A percentile compares a stretch with the other conserved stretches of the same genome.
phyloP scores from a whole-genome alignment of 352 stramenopile species.

The Pythium phragmitis region DNA sequence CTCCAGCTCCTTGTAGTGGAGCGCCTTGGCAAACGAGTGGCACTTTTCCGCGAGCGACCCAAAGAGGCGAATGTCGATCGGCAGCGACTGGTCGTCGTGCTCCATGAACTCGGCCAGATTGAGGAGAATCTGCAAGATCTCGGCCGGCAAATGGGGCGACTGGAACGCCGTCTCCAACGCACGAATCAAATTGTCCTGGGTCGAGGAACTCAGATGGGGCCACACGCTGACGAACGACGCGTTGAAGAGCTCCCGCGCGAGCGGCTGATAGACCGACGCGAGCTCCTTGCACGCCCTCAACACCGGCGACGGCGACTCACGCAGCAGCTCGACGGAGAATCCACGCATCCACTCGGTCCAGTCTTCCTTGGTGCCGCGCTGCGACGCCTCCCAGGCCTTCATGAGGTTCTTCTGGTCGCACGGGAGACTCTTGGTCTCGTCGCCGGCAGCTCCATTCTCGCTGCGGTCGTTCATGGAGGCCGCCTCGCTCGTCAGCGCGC shows the following conservation, averaged over 20 bases:
- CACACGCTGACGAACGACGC: slow-evolving; percentile 99
- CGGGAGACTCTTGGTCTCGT: slow-evolving; percentile 77
- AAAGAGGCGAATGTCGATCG: slow-evolving; percentile 97
- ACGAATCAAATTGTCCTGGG: slow-evolving; percentile 92
- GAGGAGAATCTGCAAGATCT: slow-evolving; percentile 98
- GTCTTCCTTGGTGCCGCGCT: slow-evolving; percentile 90
- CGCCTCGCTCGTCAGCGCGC: slow-evolving; percentile 8
- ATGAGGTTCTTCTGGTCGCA: slow-evolving; percentile 84
- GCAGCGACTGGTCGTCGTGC: slow-evolving; percentile 95
- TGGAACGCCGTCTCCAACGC: slow-evolving; percentile 95
- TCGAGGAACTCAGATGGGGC: slow-evolving; percentile 92
- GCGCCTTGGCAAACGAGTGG: slow-evolving; percentile 98
- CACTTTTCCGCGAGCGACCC: slow-evolving; percentile 97
- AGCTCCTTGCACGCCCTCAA: slow-evolving; percentile 95
- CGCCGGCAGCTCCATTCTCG: slow-evolving; percentile 29
- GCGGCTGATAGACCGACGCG: slow-evolving; percentile 97
- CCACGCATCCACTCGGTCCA: slow-evolving; percentile 99
- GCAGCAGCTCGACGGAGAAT: slow-evolving; percentile 96
- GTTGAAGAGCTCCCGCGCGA: slow-evolving; percentile 98
- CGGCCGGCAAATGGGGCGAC: slow-evolving; percentile 90
- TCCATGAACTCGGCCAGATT: slow-evolving; percentile 99
- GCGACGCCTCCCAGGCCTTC: slow-evolving; percentile 85
- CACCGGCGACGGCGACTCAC: slow-evolving; percentile 95
- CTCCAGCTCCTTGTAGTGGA: slow-evolving; percentile 99
- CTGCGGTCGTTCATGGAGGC: neutral